These are phyloP conservation scores for Chaetoscypha palmicola DNA, from an alignment of 2,329 filamentous ascomycete genomes.

Conservation along the genomic window DNA sequence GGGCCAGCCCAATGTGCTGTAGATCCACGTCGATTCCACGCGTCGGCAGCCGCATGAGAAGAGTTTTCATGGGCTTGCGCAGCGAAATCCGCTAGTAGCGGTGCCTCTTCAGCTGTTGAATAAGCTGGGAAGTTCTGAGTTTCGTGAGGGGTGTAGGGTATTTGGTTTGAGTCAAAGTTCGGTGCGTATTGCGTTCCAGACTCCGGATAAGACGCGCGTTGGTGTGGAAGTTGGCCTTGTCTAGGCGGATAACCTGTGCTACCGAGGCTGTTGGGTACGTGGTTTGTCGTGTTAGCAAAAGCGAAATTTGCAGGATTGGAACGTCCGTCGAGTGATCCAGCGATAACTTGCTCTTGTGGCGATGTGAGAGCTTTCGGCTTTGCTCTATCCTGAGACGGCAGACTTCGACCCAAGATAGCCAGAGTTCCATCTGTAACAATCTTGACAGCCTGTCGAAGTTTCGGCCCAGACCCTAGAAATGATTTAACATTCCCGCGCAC, in stretches of 20 bases:
- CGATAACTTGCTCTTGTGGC: conserved; percentile 7
- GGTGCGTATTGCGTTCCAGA: conserved; percentile 30
- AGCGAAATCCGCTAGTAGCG: conserved; percentile 24
- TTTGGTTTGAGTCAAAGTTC: conserved; percentile 12
- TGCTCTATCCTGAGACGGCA: conserved; percentile 36
- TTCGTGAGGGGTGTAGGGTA: conserved; percentile 23
- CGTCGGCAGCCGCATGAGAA: conserved; percentile 30
- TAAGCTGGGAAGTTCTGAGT: conserved; percentile 17
- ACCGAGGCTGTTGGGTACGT: conserved; percentile 9
- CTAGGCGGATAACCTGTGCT: conserved; percentile 14
- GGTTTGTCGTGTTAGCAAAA: conserved; percentile 8
- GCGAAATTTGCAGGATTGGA: conserved; percentile 1
- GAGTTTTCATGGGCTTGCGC: conserved; percentile 12
- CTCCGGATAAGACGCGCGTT: conserved; percentile 27
- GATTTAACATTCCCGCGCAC: too few relatives aligned
- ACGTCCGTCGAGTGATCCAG: too few relatives aligned
- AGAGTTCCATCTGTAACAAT: conserved; percentile 43
- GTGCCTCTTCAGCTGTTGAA: conserved; percentile 20
- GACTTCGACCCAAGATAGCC: conserved; percentile 36
- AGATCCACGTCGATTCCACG: conserved; percentile 17
- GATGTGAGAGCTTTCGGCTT: background rate
- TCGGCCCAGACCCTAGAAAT: conserved; percentile 41
- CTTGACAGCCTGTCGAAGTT: conserved; percentile 41
- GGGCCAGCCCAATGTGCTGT: conserved; percentile 17
- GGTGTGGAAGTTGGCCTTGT: conserved; percentile 21